Conservation (phyloP, 306 rosid species). For the Carpinus fangiana region DNA sequence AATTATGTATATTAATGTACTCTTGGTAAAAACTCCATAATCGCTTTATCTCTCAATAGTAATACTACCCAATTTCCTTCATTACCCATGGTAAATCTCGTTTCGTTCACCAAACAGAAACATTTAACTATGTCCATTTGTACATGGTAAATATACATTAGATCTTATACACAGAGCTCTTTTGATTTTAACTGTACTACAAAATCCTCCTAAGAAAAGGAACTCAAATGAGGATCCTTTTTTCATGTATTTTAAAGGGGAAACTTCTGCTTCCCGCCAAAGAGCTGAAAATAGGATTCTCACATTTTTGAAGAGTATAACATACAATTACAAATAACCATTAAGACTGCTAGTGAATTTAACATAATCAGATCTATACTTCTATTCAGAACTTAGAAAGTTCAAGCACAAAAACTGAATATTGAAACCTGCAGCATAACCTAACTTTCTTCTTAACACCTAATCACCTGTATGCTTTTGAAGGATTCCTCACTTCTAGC, state of each 20-base stretch:
- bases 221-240: not conserved
- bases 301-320: not conserved
- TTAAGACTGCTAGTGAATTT: not conserved
- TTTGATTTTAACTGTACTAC: not conserved
- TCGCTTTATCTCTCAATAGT: no score
- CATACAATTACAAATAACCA: not conserved
- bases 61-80: not conserved
- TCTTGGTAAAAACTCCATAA: no score
- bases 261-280: not conserved
- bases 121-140: not conserved
- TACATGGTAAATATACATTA: not conserved
- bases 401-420: conserved; percentile 1
- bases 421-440: not conserved
- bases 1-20: no score
- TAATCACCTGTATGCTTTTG: not conserved
- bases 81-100: not conserved
- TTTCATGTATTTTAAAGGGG: not conserved
- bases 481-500: not conserved
- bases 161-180: not conserved
- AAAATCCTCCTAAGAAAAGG: not conserved
- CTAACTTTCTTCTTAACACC: not conserved
- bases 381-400: not conserved
- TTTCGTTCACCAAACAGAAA: not conserved
- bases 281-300: not conserved
- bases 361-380: not conserved